Conservation (phyloP, 2,329 filamentous ascomycete genomes). For the Diplodia sapinea region DNA sequence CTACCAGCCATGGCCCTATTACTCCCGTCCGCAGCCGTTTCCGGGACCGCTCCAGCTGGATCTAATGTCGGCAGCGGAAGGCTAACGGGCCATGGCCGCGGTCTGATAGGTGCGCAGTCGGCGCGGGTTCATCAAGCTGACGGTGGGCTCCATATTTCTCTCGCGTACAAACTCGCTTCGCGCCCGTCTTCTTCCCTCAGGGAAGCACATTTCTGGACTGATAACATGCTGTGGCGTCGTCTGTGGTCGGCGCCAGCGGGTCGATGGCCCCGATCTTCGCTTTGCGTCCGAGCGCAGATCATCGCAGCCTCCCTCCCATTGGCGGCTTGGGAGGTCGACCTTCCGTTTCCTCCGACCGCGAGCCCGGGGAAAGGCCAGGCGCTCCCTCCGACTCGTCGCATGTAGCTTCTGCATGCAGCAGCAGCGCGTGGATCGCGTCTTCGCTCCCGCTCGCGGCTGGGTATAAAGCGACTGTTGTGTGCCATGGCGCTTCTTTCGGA, state of each 20-base stretch:
- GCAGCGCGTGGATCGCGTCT: background rate
- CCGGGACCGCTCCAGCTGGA: constrained; percentile 4
- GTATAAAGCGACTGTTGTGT: background rate
- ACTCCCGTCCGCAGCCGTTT: constrained; percentile 25
- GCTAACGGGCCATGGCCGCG: constrained; percentile 6
- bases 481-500: background rate
- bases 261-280: constrained; percentile 11
- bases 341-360: constrained; percentile 7
- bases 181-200: background rate
- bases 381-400: background rate
- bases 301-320: constrained; percentile 1
- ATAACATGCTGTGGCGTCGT: background rate
- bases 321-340: background rate
- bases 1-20: background rate
- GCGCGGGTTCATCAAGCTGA: background rate
- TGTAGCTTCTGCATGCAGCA: background rate
- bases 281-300: constrained; percentile 14
- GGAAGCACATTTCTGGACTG: background rate
- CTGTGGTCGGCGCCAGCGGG: constrained; percentile 12
- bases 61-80: background rate
- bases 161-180: background rate
- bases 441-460: background rate
- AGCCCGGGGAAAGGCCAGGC: background rate
- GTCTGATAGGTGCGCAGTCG: constrained; percentile 11
- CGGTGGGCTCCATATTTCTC: constrained; percentile 13